Percentiles rank a stretch among this genome's conserved stretches.
phyloP scores from a whole-genome alignment of 192 early-diverging fungal species.

The Bifiguratus adelaidae region DNA sequence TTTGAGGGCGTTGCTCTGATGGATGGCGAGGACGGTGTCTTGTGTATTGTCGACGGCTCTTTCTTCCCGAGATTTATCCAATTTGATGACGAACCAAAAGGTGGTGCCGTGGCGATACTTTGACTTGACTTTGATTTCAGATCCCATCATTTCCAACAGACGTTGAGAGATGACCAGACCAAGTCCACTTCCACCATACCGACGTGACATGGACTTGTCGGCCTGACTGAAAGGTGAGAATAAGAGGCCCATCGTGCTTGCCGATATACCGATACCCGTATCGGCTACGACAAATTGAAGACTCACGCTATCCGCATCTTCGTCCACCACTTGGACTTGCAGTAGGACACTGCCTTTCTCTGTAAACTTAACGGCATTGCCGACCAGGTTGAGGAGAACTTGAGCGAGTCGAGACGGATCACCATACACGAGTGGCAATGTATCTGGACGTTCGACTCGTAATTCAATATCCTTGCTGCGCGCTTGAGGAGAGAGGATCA shows the following conservation, averaged over 20 bases:
- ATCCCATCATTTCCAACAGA: constrained; percentile 45
- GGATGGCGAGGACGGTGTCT: no score
- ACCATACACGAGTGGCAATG: no score
- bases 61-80: no score
- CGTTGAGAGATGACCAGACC: constrained; percentile 40
- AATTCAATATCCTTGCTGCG: no score
- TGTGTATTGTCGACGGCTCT: no score
- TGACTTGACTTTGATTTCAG: constrained; percentile 32
- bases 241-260: constrained; percentile 15
- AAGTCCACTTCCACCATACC: constrained; percentile 29
- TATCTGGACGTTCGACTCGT: no score
- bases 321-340: constrained; percentile 6
- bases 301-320: not conserved
- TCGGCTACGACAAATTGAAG: constrained; percentile 11
- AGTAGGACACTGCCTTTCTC: constrained; percentile 19
- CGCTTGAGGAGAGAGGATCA: no score
- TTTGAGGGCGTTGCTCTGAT: no score
- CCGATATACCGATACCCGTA: constrained; percentile 25
- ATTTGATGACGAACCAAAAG: constrained; percentile 9
- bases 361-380: constrained; percentile 45
- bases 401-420: constrained; percentile 43
- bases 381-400: constrained; percentile 36
- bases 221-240: constrained; percentile 34
- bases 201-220: constrained; percentile 27
- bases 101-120: constrained; percentile 26